Percentiles rank a stretch among this genome's conserved stretches.
These are phyloP conservation scores for Glycyrrhiza uralensis DNA, from an alignment of 306 rosid species.

Conservation along the genomic window DNA sequence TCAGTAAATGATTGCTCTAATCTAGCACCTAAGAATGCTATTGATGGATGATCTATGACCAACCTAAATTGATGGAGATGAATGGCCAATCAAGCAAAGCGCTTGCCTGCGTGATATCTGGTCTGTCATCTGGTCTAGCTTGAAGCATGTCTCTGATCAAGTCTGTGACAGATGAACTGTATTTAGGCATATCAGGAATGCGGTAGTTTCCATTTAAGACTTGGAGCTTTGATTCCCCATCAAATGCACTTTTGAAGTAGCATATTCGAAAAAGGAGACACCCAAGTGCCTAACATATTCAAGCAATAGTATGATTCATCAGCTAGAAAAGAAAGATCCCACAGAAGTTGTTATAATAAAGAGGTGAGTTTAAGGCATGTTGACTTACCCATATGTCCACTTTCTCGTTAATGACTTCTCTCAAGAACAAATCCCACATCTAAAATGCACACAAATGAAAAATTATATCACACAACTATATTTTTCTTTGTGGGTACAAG, in stretches of 20 bases:
- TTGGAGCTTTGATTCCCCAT: constrained; percentile 98
- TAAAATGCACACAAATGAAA: constrained; percentile 34
- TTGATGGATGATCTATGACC: constrained; percentile 83
- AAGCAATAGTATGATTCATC: constrained; percentile 23
- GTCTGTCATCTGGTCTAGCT: constrained; percentile 91
- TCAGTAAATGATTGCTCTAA: constrained; percentile 44
- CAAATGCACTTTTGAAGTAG: constrained; percentile 95
- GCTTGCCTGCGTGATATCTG: constrained; percentile 99
- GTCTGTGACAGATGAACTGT: constrained; percentile 57
- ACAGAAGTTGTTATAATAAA: neutral
- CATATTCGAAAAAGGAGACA: constrained; percentile 96
- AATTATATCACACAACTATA: neutral
- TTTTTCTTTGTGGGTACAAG: neutral
- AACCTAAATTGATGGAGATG: constrained; percentile 99
- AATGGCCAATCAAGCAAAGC: constrained; percentile 99
- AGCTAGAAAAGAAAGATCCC: neutral
- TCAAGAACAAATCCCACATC: constrained; percentile 98
- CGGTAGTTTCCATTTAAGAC: constrained; percentile 97
- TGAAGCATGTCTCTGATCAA: constrained; percentile 95
- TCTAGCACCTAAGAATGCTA: constrained; percentile 53
- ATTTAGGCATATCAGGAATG: constrained; percentile 84
- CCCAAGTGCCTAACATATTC: constrained; percentile 81
- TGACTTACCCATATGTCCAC: constrained; percentile 98
- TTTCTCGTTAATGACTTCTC: constrained; percentile 85
- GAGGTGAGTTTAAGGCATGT: constrained; percentile 11